A percentile compares a stretch with the other conserved stretches of the same genome.
These are phyloP conservation scores for Pelargonium cotyledonis DNA, from an alignment of 441 rosid species.

Conservation along the genomic window DNA sequence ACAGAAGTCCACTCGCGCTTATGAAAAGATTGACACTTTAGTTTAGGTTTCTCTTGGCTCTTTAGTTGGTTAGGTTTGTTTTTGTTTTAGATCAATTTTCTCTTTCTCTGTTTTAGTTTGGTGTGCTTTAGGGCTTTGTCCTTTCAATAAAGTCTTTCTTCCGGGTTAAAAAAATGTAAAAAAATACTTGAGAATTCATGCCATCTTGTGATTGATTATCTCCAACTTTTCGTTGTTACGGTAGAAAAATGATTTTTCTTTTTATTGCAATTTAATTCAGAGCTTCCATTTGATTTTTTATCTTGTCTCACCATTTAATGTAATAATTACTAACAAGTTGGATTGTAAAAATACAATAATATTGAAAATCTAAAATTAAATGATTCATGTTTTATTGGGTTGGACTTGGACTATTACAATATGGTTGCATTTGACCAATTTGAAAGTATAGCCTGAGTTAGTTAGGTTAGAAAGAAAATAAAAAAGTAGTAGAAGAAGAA, in stretches of 20 bases:
- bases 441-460: not conserved
- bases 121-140: too few relatives aligned
- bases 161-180: too few relatives aligned
- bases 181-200: not conserved
- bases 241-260: too few relatives aligned
- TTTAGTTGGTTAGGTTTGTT: too few relatives aligned
- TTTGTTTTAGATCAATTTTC: too few relatives aligned
- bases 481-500: not conserved
- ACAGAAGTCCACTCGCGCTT: too few relatives aligned
- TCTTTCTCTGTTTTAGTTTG: too few relatives aligned
- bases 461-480: not conserved
- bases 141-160: too few relatives aligned
- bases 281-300: not conserved
- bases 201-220: too few relatives aligned
- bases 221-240: too few relatives aligned
- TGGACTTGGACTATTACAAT: not conserved
- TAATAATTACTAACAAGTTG: not conserved
- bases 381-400: not conserved
- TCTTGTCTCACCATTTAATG: conserved; percentile 16
- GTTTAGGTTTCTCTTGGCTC: too few relatives aligned
- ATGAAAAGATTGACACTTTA: too few relatives aligned
- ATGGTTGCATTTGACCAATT: not conserved
- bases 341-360: not conserved
- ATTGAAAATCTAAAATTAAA: not conserved
- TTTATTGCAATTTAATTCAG: not conserved